A percentile compares a stretch with the other conserved stretches of the same genome.
These are phyloP conservation scores for Mercurialis annua DNA, from an alignment of 345 rosid species.

Conservation along the genomic window DNA sequence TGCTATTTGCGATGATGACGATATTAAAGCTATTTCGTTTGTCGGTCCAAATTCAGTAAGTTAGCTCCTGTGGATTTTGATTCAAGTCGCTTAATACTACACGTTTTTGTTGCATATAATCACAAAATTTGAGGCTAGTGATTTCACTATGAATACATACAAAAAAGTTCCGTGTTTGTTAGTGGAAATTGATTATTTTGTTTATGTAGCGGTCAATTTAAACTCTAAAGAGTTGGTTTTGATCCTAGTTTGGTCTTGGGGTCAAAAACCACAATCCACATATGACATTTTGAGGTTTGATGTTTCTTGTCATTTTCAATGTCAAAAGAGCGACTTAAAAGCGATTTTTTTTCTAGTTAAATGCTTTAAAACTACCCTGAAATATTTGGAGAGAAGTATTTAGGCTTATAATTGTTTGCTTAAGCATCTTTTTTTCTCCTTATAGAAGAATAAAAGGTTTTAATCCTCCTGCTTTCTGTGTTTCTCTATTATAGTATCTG, in stretches of 20 bases:
- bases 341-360: background rate
- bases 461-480: no score
- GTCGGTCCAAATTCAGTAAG: slow-evolving; percentile 41
- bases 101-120: background rate
- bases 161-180: background rate
- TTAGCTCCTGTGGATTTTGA: slow-evolving; percentile 4
- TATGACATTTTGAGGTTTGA: background rate
- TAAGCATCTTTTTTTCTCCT: background rate
- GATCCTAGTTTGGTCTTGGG: background rate
- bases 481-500: no score
- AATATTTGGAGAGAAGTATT: background rate
- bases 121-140: background rate
- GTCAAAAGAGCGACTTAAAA: background rate
- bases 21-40: slow-evolving; percentile 46
- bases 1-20: slow-evolving; percentile 49
- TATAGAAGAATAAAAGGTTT: no score
- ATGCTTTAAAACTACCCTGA: background rate
- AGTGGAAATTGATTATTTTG: background rate
- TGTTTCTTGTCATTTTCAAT: background rate
- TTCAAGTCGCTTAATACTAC: background rate
- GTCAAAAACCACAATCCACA: background rate
- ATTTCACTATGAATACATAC: background rate
- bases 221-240: background rate
- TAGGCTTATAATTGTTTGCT: background rate
- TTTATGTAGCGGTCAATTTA: background rate